phyloP scores from a whole-genome alignment of 306 rosid species.

The Glycine soja region DNA sequence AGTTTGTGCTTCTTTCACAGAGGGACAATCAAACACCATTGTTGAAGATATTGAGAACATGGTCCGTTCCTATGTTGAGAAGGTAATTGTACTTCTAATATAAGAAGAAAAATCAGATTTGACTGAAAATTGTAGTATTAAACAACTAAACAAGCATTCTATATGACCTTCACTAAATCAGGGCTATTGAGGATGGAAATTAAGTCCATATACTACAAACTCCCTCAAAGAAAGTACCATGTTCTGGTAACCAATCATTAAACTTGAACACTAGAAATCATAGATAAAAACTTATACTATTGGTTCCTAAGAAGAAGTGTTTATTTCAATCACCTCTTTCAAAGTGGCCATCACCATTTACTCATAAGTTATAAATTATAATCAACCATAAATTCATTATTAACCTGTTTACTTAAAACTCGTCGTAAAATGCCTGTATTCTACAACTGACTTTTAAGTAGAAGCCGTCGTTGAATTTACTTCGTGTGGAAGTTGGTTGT shows the following conservation, averaged over 20 bases:
- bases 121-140: background rate
- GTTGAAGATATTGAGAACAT: constrained; percentile 89
- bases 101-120: background rate
- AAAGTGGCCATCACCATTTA: too few species aligned
- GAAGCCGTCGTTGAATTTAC: too few species aligned
- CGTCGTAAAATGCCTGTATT: too few species aligned
- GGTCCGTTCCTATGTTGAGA: constrained; percentile 88
- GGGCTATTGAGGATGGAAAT: background rate
- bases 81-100: constrained; percentile 54
- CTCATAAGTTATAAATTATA: too few species aligned
- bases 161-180: background rate
- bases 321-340: too few species aligned
- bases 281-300: too few species aligned
- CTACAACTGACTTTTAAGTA: too few species aligned
- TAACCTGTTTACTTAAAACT: too few species aligned
- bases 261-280: constrained; percentile 18
- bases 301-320: too few species aligned
- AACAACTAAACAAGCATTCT: background rate
- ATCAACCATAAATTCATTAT: too few species aligned
- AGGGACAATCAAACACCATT: constrained; percentile 78
- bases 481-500: too few species aligned
- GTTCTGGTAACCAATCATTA: background rate
- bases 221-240: background rate
- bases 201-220: background rate
- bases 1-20: constrained; percentile 57